Evolutionary conservation across 164 flowering plant genomes (phyloP), one percentile per base, ranked within the genome.

Genomic region (Aristolochia contorta): DNA sequence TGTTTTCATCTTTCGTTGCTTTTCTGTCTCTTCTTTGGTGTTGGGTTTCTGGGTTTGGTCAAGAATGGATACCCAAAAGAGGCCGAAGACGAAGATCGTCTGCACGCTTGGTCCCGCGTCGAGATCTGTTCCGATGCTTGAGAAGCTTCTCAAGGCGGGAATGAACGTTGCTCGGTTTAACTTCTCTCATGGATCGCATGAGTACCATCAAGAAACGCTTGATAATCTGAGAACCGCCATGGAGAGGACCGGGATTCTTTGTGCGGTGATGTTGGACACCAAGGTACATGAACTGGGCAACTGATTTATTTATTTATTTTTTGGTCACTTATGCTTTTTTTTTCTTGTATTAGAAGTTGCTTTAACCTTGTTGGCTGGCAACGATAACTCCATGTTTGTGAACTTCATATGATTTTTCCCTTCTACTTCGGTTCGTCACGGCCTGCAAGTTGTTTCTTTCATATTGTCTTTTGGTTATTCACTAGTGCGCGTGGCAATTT

Each of bases 161-260:
- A 84, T 88, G 96, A 85, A 79, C 68, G 96, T 88, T 16, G 89
- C 91, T 2, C 73, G 95, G 2, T 87, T 87, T 76, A 87, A 87
- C 75, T 87, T 85, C 79, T 85, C 91, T 2, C 95, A 87, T 25
- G 95, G 95, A 53, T 80, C 91, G 4, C 89, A 85, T 58, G 84
- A 62, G 9, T 87, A 87, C 57, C 95, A 84, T 21, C 86, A 80
- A 57, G 86, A 84, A 57, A 80, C 84, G 51, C 78, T 81, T 18
- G 72, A 80, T 30, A 87, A 87, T 60, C 89, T 87, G 57, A 66
- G 70, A 19, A 45, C 59, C 25, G 95, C 81, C 57, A 85, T 85
- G 89, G 70, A 71, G 47, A 77, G 73, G 56, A 85, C 95, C 52
- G 87, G 89, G n/a, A 79, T 85, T 24, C 81, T 85, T 58, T 85